phyloP scores from a whole-genome alignment of 495 filamentous ascomycete species.

The Penicillium ucsense region DNA sequence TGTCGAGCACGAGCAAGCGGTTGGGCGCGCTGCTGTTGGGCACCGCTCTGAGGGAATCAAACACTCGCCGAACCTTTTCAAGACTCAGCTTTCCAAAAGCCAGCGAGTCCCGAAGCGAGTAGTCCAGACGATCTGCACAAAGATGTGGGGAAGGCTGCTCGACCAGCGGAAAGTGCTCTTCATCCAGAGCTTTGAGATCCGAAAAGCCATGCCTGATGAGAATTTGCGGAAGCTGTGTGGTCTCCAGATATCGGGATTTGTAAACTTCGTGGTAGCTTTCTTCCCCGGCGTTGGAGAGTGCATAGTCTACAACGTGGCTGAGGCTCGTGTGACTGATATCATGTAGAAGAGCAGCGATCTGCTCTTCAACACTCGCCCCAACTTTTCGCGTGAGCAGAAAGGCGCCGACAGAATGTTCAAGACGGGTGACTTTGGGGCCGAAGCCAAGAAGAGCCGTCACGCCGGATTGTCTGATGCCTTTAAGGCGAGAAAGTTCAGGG shows the following conservation, averaged over 20 bases:
- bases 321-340: constrained; percentile 35
- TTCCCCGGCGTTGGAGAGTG: constrained; percentile 29
- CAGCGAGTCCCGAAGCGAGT: constrained; percentile 30
- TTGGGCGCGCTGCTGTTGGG: constrained; percentile 14
- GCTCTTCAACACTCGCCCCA: constrained; percentile 28
- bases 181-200: constrained; percentile 21
- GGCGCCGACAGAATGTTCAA: constrained; percentile 37
- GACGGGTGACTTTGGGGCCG: constrained; percentile 26
- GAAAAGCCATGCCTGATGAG: constrained; percentile 21
- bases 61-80: constrained; percentile 14
- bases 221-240: constrained; percentile 23
- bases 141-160: constrained; percentile 32
- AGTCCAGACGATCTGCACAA: constrained; percentile 36
- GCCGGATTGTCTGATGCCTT: constrained; percentile 30
- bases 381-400: constrained; percentile 32
- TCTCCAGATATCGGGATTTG: constrained; percentile 29
- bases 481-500: constrained; percentile 23
- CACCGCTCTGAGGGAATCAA: constrained; percentile 19
- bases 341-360: constrained; percentile 34
- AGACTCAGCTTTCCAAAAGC: constrained; percentile 23
- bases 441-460: constrained; percentile 27
- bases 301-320: constrained; percentile 34
- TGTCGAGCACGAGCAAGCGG: constrained; percentile 26
- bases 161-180: constrained; percentile 32
- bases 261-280: constrained; percentile 36